A percentile compares a stretch with the other conserved stretches of the same genome.
Evolutionary conservation across 192 early-diverging fungal species (phyloP).

Genomic region (Mortierella claussenii): DNA sequence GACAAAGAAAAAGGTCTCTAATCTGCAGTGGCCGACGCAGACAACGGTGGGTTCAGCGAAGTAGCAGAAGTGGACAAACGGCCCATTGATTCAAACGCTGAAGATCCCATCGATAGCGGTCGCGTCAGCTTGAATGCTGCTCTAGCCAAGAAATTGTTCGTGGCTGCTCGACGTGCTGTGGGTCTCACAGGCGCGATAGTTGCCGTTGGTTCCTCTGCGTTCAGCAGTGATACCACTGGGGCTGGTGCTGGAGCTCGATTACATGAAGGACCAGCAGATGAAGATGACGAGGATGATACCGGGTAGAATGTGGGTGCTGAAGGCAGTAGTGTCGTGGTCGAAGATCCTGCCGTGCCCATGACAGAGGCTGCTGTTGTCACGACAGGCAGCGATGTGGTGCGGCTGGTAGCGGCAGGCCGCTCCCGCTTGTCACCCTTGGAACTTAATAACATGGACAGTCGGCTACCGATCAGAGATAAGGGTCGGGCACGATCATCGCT

Average conservation of each 20-base stretch:
- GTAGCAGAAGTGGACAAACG: too few species aligned
- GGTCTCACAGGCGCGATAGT: neutral
- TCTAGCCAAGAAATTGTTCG: neutral
- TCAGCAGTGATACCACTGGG: neutral
- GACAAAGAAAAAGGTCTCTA: too few species aligned
- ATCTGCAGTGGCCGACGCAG: too few species aligned
- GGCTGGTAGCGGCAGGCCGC: conserved; percentile 4
- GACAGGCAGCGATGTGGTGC: neutral
- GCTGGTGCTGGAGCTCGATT: neutral
- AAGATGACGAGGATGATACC: neutral
- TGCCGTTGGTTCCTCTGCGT: neutral
- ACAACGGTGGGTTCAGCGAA: too few species aligned
- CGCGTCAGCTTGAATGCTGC: conserved; percentile 12
- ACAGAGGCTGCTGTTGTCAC: neutral
- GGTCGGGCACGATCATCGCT: conserved; percentile 5
- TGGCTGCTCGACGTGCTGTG: neutral
- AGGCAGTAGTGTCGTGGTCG: neutral
- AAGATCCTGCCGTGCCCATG: neutral
- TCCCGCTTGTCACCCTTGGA: neutral
- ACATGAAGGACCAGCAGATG: neutral
- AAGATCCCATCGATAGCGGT: conserved; percentile 12
- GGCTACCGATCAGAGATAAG: conserved; percentile 10
- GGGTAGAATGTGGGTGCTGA: neutral
- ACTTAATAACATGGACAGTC: conserved; percentile 20
- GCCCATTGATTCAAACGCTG: neutral